phyloP scores from a whole-genome alignment of 2,329 filamentous ascomycete genomes.

The Fusarium sp. region DNA sequence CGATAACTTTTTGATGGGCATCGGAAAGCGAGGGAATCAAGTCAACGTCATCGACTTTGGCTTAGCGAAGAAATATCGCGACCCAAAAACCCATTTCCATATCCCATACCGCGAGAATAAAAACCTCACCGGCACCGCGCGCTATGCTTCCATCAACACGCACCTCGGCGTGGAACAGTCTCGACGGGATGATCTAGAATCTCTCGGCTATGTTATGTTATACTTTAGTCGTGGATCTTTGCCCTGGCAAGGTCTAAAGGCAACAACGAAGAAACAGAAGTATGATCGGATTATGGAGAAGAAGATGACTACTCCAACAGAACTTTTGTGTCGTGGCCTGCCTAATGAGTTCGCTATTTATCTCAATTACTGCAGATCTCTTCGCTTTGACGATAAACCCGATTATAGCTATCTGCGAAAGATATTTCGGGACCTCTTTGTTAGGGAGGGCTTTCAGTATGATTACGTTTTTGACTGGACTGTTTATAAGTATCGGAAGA shows the following conservation, averaged over 20 bases:
- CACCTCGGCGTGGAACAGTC: constrained; percentile 99
- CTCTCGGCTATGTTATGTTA: constrained; percentile 98
- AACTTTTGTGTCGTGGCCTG: constrained; percentile 98
- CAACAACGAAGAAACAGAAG: constrained; percentile 99
- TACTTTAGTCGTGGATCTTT: constrained; percentile 99
- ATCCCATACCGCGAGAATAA: constrained; percentile 99
- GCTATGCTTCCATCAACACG: constrained; percentile 99
- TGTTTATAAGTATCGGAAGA: constrained; percentile 99
- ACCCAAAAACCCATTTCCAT: constrained; percentile 99
- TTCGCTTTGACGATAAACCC: constrained; percentile 99
- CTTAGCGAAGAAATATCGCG: constrained; percentile 99
- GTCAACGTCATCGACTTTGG: constrained; percentile 99
- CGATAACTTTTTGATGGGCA: constrained; percentile 99
- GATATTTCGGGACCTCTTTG: constrained; percentile 99
- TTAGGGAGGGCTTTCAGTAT: constrained; percentile 99
- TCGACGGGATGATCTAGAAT: constrained; percentile 99
- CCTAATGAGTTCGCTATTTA: constrained; percentile 99
- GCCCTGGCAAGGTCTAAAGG: constrained; percentile 98
- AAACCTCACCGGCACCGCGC: constrained; percentile 98
- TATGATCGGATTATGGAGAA: constrained; percentile 99
- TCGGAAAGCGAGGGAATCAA: constrained; percentile 98
- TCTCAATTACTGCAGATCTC: constrained; percentile 97
- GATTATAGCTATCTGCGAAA: constrained; percentile 99
- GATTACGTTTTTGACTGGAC: constrained; percentile 99
- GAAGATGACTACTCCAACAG: constrained; percentile 99